phyloP scores from a whole-genome alignment of 352 stramenopile species.

The Globisporangium radiosum region DNA sequence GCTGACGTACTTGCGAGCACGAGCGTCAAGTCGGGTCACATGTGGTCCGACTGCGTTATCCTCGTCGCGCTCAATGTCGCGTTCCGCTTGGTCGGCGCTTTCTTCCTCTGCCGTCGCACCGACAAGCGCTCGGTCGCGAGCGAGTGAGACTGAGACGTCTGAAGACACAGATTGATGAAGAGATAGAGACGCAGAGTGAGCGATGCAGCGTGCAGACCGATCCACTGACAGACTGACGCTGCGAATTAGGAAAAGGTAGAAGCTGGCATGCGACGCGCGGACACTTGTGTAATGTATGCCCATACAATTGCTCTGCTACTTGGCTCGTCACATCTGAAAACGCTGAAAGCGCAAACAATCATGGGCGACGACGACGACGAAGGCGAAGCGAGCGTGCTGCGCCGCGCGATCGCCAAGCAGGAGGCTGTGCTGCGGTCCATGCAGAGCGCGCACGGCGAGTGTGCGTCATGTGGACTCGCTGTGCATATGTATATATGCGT shows the following conservation, averaged over 20 bases:
- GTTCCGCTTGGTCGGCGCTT: constrained; percentile 21
- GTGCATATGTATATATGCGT: neutral
- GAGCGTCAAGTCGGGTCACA: constrained; percentile 13
- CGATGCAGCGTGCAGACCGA: neutral
- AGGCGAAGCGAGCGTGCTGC: constrained; percentile 27
- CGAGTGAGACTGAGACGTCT: neutral
- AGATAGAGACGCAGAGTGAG: too few relatives aligned
- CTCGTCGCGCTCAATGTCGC: constrained; percentile 24
- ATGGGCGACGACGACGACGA: constrained; percentile 8
- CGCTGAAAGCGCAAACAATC: neutral
- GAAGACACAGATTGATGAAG: too few relatives aligned
- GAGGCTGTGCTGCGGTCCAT: constrained; percentile 34
- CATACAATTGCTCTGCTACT: too few relatives aligned
- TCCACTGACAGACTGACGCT: neutral
- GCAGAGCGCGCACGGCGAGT: constrained; percentile 43
- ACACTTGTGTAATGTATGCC: too few relatives aligned
- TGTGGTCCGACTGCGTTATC: constrained; percentile 21
- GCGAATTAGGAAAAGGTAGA: too few relatives aligned
- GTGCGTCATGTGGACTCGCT: constrained; percentile 14
- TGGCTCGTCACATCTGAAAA: too few relatives aligned
- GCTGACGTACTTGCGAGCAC: constrained; percentile 22
- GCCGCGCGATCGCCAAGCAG: constrained; percentile 44
- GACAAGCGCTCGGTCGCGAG: constrained; percentile 6
- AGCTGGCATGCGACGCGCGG: too few relatives aligned
- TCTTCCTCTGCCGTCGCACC: constrained; percentile 23